Evolutionary conservation across 805 yeast genomes (phyloP), one percentile per base, ranked within the genome.

Genomic region (Pachysolen tannophilus): DNA sequence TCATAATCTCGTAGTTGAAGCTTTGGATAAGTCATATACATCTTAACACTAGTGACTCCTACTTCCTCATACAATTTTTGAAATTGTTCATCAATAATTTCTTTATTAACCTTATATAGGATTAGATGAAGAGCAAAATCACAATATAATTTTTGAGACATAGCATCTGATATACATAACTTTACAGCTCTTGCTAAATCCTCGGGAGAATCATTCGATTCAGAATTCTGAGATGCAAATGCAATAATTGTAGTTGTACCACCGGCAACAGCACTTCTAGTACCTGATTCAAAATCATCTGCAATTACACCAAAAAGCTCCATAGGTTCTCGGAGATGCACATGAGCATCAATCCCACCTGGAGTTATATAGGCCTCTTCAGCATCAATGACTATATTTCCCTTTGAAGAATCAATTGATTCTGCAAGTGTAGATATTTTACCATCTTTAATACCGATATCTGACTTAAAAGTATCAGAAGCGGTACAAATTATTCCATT

Each of bases 341-440:
- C 72, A 44, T 69, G 75, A 1, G 69, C 56, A 43, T 69, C 75
- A 26, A 69, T 60, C 5, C 73, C 75, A 30, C 75, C 75, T 2
- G 75, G 75, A 2, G 72, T 68, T 20, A 69, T 59, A 37, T 47
- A 58, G 0, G 60, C 75, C 8, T 72, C 70, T 38, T 66, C 55
- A 4, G 72, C 72, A 47, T 69, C 73, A 27, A 49, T 46, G 10
- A 39, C 18, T 29, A 37, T 32, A 17, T 30, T 33, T n/a, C 28
- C 34, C 8, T 24, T 20, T 6, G 34, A 18, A 16, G 44, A 46
- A n/a, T 33, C 34, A 20, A 49, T 26, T 2, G 46, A 44, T n/a
- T 21, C 26, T n/a, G 28, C 30, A 7, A 37, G 29, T 6, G 18
- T 25, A 8, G 26, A 9, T 19, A 37, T 37, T 28, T 37, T 37